phyloP scores from a whole-genome alignment of 768 basidiomycete species.

The Termitomyces sp. region DNA sequence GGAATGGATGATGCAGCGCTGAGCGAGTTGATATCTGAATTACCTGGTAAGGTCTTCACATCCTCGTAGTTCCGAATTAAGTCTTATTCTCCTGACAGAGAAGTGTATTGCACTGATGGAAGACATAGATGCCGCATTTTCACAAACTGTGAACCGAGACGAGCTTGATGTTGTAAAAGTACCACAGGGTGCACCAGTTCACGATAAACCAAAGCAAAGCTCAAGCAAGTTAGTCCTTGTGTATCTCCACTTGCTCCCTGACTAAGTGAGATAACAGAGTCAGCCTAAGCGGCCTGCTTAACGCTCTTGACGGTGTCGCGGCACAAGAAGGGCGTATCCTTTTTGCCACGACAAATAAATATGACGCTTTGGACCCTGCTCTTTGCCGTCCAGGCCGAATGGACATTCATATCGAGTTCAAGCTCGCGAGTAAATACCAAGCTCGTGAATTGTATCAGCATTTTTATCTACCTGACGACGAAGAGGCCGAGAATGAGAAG shows the following conservation, averaged over 20 bases:
- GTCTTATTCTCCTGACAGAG: conserved; percentile 20
- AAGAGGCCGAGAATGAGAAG: conserved; percentile 19
- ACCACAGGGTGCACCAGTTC: neutral
- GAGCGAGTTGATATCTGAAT: conserved; percentile 44
- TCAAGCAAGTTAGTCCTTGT: conserved; percentile 8
- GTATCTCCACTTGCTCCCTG: neutral
- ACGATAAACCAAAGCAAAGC: conserved; percentile 4
- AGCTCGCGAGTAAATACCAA: conserved; percentile 66
- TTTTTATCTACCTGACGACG: conserved; percentile 55
- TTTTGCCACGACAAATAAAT: conserved; percentile 78
- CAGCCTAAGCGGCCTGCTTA: conserved; percentile 69
- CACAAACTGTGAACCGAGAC: conserved; percentile 36
- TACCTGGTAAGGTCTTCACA: conserved; percentile 41
- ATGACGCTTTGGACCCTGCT: conserved; percentile 63
- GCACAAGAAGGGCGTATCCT: conserved; percentile 81
- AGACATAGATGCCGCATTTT: conserved; percentile 79
- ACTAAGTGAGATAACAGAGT: conserved; percentile 27
- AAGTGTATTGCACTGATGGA: conserved; percentile 77
- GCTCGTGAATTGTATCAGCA: conserved; percentile 57
- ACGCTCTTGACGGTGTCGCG: conserved; percentile 74
- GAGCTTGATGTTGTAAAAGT: neutral
- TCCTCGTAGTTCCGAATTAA: neutral
- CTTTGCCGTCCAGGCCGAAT: conserved; percentile 75
- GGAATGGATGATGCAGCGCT: conserved; percentile 55
- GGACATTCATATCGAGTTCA: conserved; percentile 76